Percentiles rank a stretch among this genome's conserved stretches.
phyloP scores from a whole-genome alignment of 176 grass and related monocot genomes.

The Eragrostis curvula region DNA sequence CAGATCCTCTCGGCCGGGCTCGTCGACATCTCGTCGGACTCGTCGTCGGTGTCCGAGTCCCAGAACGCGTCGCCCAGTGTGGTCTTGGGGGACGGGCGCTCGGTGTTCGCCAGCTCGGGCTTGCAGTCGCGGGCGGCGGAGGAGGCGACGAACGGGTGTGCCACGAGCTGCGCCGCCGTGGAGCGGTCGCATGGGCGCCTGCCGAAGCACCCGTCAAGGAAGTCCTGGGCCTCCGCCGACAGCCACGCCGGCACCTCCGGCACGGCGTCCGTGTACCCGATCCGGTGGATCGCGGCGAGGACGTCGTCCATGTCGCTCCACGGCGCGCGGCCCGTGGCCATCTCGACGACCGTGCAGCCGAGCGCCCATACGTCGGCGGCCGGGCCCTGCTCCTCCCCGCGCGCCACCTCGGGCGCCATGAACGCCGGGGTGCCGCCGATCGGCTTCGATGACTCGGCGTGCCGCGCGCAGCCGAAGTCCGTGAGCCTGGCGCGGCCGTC shows the following conservation, averaged over 20 bases:
- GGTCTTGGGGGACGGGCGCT: conserved; percentile 64
- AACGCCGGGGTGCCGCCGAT: conserved; percentile 75
- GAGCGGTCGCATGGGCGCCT: conserved; percentile 46
- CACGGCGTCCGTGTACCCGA: conserved; percentile 63
- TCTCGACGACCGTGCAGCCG: conserved; percentile 73
- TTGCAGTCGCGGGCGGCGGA: conserved; percentile 3
- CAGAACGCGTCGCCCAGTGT: conserved; percentile 62
- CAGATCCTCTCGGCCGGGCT: conserved; percentile 50
- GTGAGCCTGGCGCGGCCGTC: conserved; percentile 61
- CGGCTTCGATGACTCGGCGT: neutral
- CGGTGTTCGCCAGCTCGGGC: conserved; percentile 41
- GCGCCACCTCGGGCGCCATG: conserved; percentile 85
- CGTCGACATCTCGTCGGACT: conserved; percentile 37
- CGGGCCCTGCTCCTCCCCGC: conserved; percentile 60
- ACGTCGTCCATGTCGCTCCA: conserved; percentile 48
- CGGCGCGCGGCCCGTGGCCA: conserved; percentile 62
- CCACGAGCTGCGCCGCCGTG: conserved; percentile 49
- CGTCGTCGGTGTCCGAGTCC: conserved; percentile 55
- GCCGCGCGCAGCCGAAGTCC: conserved; percentile 66
- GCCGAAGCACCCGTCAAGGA: conserved; percentile 56
- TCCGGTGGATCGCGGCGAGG: conserved; percentile 55
- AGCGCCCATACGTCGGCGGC: conserved; percentile 74
- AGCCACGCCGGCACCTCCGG: conserved; percentile 48
- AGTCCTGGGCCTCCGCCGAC: conserved; percentile 54
- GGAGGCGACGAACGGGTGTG: conserved; percentile 60